Evolutionary conservation across 2,329 filamentous ascomycete species (phyloP), one percentile per base, ranked within the genome.

Genomic region (Mycocentrospora acerina): DNA sequence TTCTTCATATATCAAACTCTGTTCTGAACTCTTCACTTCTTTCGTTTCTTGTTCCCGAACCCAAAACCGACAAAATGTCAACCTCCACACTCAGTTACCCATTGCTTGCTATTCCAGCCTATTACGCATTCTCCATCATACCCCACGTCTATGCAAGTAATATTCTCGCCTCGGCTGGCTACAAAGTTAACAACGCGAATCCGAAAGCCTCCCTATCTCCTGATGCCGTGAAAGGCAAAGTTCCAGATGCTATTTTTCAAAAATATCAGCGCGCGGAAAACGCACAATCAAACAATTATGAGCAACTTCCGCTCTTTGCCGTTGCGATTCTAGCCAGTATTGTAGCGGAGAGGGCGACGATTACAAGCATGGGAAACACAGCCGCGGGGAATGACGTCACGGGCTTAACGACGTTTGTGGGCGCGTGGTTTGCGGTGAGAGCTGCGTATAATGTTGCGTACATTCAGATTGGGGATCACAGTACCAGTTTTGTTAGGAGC

Each of bases 241-340:
- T 59, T 3, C 55, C 56, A 3, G 56, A 59, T 18, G 46, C 33
- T 2, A 46, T 57, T 39, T 58, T 55, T 35, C 36, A 49, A 26
- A 57, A 55, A 29, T 59, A 53, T 44, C 55, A 59, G 34, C 55
- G 57, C 18, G 55, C 57, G 9, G 55, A 60, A 28, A 53, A 47
- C 32, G 54, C 55, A 1, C 55, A 59, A 12, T 44, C 41, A 17
- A 60, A 60, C 37, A 57, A 50, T 19, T 13, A 48, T 3, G 57
- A 60, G 37, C 54, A 59, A 33, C 32, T 60, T 22, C 55, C 57
- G 8, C 35, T 60, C 3, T 60, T 59, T 26, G 55, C 52, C 3
- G 34, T 40, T 1, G 57, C 57, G 2, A 38, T 60, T 2, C 35
- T 60, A 8, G 52, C 57, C 1, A 58, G 54, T 15, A 32, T 60